phyloP scores from a whole-genome alignment of 257 asterid species.

The Penstemon newberryi region DNA sequence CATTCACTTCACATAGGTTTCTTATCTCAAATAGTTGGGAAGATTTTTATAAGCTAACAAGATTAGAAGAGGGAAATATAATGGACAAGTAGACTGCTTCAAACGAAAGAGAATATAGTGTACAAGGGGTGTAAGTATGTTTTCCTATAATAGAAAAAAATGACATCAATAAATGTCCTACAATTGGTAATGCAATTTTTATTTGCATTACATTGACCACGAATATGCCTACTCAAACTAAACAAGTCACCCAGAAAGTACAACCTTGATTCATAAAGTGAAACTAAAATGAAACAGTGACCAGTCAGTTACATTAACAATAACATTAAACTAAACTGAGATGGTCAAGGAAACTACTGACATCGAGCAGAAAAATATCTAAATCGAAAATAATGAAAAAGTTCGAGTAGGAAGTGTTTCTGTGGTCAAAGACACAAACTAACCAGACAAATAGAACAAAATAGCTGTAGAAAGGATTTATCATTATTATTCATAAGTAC shows the following conservation, averaged over 20 bases:
- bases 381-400: slow-evolving; percentile 3
- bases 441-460: slow-evolving; percentile 2
- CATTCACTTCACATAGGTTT: slow-evolving; percentile 4
- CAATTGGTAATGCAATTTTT: neutral
- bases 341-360: slow-evolving; percentile 13
- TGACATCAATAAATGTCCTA: neutral
- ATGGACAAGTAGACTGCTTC: slow-evolving; percentile 7
- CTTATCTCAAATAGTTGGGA: slow-evolving; percentile 8
- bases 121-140: slow-evolving; percentile 9
- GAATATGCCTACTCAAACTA: slow-evolving; percentile 10
- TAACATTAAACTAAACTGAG: neutral
- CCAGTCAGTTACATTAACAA: neutral
- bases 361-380: neutral
- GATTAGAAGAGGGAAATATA: slow-evolving; percentile 3
- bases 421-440: slow-evolving; percentile 18
- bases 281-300: neutral
- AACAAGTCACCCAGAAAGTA: slow-evolving; percentile 7
- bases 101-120: neutral
- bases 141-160: slow-evolving; percentile 13
- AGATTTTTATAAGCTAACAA: neutral
- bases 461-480: slow-evolving; percentile 6
- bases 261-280: neutral
- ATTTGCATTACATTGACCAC: neutral
- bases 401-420: neutral
- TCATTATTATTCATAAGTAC: slow-evolving; percentile 36